phyloP scores from a whole-genome alignment of 306 rosid species.

The Acacia crassicarpa region DNA sequence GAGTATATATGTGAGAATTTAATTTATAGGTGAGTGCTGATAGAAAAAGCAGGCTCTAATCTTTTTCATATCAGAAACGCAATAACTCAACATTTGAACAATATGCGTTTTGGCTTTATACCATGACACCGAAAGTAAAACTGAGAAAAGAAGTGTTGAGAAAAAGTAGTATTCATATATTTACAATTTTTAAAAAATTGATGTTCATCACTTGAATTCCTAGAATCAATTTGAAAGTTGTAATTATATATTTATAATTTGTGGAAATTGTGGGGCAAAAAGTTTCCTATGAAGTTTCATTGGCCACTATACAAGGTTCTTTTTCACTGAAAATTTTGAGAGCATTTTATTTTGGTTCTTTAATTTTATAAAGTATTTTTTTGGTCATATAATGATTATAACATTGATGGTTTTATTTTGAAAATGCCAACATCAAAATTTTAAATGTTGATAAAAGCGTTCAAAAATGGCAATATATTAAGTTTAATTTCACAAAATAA shows the following conservation, averaged over 20 bases:
- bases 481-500: no score
- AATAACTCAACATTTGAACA: neutral
- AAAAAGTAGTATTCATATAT: neutral
- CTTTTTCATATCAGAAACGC: no score
- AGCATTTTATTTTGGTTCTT: no score
- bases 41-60: neutral
- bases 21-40: neutral
- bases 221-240: neutral
- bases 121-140: no score
- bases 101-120: neutral
- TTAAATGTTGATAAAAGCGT: no score
- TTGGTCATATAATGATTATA: no score
- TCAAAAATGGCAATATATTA: no score
- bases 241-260: neutral
- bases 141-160: no score
- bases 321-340: neutral
- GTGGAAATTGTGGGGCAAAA: neutral
- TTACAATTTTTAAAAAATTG: neutral
- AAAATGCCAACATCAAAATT: no score
- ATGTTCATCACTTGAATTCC: neutral
- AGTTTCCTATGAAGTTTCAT: neutral
- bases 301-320: neutral
- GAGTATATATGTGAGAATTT: neutral
- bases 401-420: no score
- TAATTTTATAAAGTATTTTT: no score